A percentile compares a stretch with the other conserved stretches of the same genome.
These are phyloP conservation scores for Penicillium simplicissimum DNA, from an alignment of 495 filamentous ascomycete species.

Conservation along the genomic window DNA sequence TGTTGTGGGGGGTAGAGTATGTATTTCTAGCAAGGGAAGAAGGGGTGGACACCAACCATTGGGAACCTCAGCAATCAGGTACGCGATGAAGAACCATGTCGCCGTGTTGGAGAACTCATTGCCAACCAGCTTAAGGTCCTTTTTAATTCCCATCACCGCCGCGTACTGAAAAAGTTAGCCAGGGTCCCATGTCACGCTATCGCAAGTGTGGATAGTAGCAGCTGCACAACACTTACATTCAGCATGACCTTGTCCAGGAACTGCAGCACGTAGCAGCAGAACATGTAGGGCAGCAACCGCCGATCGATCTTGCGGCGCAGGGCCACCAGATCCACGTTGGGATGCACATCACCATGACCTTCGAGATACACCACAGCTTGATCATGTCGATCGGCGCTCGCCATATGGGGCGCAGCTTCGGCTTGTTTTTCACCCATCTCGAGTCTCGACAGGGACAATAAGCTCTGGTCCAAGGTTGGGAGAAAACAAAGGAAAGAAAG, in stretches of 20 bases:
- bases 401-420: conserved; percentile 3
- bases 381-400: conserved; percentile 26
- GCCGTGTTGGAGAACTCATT: conserved; percentile 57
- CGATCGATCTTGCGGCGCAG: conserved; percentile 49
- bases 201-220: not conserved
- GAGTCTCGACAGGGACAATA: conserved; percentile 10
- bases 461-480: not conserved
- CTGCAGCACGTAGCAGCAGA: conserved; percentile 62
- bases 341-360: conserved; percentile 13
- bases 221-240: conserved; percentile 42
- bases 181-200: not conserved
- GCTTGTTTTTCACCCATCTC: conserved; percentile 21
- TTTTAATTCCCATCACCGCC: conserved; percentile 56
- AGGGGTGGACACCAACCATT: conserved; percentile 44
- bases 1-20: not conserved
- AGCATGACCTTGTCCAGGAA: conserved; percentile 67
- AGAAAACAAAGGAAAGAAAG: not conserved
- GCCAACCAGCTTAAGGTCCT: conserved; percentile 47
- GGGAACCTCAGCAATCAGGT: conserved; percentile 54
- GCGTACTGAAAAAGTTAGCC: conserved; percentile 41
- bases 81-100: conserved; percentile 57
- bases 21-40: not conserved
- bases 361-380: conserved; percentile 40
- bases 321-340: conserved; percentile 19
- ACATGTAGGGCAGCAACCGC: conserved; percentile 57